Evolutionary conservation across 495 filamentous ascomycete species (phyloP), one percentile per base, ranked within the genome.

Genomic region (Lichina pygmaea): DNA sequence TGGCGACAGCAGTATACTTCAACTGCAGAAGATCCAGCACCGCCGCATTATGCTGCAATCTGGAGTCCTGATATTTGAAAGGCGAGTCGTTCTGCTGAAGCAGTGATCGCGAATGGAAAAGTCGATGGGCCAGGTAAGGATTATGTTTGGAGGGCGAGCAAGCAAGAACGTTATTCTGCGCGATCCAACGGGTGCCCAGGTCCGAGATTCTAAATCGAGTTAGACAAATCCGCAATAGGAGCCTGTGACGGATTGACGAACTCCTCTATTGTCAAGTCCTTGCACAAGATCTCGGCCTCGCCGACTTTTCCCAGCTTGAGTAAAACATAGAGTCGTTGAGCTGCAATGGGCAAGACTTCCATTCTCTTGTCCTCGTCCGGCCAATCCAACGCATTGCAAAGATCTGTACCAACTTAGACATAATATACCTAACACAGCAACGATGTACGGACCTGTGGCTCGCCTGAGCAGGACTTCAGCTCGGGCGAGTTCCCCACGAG

Each of bases 261-360:
- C 78, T 71, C 65, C 45, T 68, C 56, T 46, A 75, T 61, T 33
- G 67, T 62, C 34, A 94, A 70, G 30, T 71, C 68, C 45, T 72
- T 66, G 10, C 76, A 66, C 30, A 91, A 50, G 34, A 66, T 63
- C 47, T 70, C 68, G 0, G 85, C 86, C 56, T 93, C 77, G 44
- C 76, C 71, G 12, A 65, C 54, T 56, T 80, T 86, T 2, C 77
- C 84, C 46, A 83, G 63, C 48, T 65, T 73, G 2, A 71, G 67
- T 34, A 84, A 63, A 32, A 86, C 75, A 59, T 84, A 93, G 10
- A 83, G 67, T 49, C 91, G 78, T 57, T 95, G 91, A 6, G 86
- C 77, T 12, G 75, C 58, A 49, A 99, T 92, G 0, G 86, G 82
- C 24, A 89, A 63, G 36, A 92, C 52, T 58, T 99, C 89, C 7